A percentile compares a stretch with the other conserved stretches of the same genome.
These are phyloP conservation scores for Mucor indicus DNA, from an alignment of 371 early-diverging fungal species.

Conservation along the genomic window DNA sequence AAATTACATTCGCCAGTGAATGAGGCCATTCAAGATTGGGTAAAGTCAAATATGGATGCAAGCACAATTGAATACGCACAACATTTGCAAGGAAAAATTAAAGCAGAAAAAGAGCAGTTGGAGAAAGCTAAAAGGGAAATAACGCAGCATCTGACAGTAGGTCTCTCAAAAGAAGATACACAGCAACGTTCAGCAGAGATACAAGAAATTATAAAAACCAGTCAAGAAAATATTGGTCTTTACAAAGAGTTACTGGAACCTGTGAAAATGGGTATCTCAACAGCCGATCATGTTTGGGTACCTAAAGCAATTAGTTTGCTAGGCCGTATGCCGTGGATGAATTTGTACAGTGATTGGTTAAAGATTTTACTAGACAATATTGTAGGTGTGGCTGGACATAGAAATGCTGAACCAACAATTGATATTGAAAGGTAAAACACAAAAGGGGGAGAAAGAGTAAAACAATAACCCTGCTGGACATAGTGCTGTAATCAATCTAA, in stretches of 20 bases:
- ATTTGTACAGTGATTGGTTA: constrained; percentile 77
- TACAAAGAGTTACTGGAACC: constrained; percentile 67
- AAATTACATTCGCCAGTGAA: constrained; percentile 47
- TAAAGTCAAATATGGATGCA: constrained; percentile 45
- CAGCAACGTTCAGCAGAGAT: constrained; percentile 22
- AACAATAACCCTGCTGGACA: neutral
- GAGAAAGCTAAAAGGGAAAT: constrained; percentile 12
- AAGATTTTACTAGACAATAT: constrained; percentile 60
- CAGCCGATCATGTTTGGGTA: constrained; percentile 62
- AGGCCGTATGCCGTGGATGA: constrained; percentile 72
- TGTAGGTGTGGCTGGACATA: constrained; percentile 54
- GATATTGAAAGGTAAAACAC: constrained; percentile 50
- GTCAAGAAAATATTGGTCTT: constrained; percentile 68
- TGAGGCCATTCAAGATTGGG: constrained; percentile 48
- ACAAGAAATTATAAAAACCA: constrained; percentile 41
- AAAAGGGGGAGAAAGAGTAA: neutral
- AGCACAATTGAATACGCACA: constrained; percentile 57
- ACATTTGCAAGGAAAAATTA: constrained; percentile 47
- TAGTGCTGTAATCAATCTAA: constrained; percentile 63
- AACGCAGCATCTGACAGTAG: neutral
- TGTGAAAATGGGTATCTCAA: constrained; percentile 54
- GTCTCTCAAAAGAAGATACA: constrained; percentile 13
- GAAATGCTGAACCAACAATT: constrained; percentile 30
- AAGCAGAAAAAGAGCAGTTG: constrained; percentile 21
- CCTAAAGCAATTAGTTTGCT: constrained; percentile 73